These are phyloP conservation scores for Auriscalpium orientale DNA, from an alignment of 768 basidiomycete species.

Conservation along the genomic window DNA sequence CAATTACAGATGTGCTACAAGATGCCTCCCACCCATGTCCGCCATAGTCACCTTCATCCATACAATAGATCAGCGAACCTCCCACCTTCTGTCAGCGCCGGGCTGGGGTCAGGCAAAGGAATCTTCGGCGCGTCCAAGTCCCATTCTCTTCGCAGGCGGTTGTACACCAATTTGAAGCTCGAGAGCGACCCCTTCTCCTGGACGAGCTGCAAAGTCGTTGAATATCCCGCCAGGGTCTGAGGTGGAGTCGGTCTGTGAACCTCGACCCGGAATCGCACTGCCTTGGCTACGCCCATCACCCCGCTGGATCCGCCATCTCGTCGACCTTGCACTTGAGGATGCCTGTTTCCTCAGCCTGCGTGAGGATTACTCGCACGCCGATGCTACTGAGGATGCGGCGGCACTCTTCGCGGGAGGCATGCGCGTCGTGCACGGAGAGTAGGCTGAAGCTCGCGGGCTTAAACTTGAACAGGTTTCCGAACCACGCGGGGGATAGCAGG, in stretches of 20 bases:
- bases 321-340: constrained; percentile 73
- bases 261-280: constrained; percentile 80
- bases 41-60: constrained; percentile 4
- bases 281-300: constrained; percentile 49
- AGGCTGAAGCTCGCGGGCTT: constrained; percentile 57
- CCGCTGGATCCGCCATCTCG: constrained; percentile 51
- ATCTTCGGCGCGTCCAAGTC: constrained; percentile 39
- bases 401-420: constrained; percentile 68
- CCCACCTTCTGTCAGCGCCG: constrained; percentile 22
- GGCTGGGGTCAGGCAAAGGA: constrained; percentile 20
- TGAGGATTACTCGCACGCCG: constrained; percentile 60
- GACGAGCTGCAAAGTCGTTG: constrained; percentile 55
- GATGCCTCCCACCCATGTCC: not conserved
- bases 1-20: constrained; percentile 9
- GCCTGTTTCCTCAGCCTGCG: constrained; percentile 54
- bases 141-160: constrained; percentile 63
- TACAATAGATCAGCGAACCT: constrained; percentile 30
- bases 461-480: constrained; percentile 83
- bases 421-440: constrained; percentile 48
- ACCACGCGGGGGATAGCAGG: constrained; percentile 56
- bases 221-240: constrained; percentile 39
- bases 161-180: constrained; percentile 69
- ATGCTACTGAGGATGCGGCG: constrained; percentile 63
- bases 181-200: constrained; percentile 86
- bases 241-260: constrained; percentile 38